Conservation (phyloP, 2,329 filamentous ascomycete species). For the Cryphonectria parasitica region DNA sequence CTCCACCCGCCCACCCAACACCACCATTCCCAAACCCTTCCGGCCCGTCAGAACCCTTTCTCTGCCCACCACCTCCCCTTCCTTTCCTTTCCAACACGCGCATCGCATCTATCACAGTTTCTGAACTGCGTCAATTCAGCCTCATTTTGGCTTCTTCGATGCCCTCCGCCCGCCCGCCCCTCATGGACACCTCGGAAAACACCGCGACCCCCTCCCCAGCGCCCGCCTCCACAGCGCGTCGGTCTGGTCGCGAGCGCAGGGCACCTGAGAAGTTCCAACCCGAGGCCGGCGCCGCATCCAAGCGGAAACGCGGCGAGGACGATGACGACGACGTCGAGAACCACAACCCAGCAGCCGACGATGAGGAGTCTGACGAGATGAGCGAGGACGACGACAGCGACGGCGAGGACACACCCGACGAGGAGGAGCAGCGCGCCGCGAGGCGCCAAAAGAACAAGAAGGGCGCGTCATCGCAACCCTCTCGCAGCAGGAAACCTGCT, state of each 20-base stretch:
- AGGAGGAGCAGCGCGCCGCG: constrained; percentile 47
- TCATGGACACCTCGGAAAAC: constrained; percentile 59
- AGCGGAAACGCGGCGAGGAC: constrained; percentile 60
- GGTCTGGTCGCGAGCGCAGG: constrained; percentile 70
- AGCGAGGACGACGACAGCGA: constrained; percentile 37
- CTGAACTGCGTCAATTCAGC: constrained; percentile 14
- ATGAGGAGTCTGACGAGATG: constrained; percentile 35
- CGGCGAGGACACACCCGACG: constrained; percentile 46
- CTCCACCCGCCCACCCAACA: not conserved
- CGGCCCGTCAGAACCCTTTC: constrained; percentile 2
- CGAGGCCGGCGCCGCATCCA: constrained; percentile 53
- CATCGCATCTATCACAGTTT: constrained; percentile 34
- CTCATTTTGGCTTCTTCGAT: constrained; percentile 36
- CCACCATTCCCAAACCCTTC: not conserved
- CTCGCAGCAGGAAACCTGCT: constrained; percentile 58
- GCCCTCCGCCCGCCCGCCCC: constrained; percentile 48
- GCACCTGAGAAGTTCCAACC: constrained; percentile 63
- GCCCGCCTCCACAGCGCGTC: constrained; percentile 58
- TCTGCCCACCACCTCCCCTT: not conserved
- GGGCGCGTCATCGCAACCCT: constrained; percentile 44
- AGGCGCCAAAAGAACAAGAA: constrained; percentile 36
- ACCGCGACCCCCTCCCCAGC: constrained; percentile 59
- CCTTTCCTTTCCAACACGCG: constrained; percentile 19
- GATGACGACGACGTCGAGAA: constrained; percentile 51
- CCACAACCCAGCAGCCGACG: constrained; percentile 52